Evolutionary conservation across 208 protist genomes (phyloP).

Genomic region (Herpetomonas tarakana): DNA sequence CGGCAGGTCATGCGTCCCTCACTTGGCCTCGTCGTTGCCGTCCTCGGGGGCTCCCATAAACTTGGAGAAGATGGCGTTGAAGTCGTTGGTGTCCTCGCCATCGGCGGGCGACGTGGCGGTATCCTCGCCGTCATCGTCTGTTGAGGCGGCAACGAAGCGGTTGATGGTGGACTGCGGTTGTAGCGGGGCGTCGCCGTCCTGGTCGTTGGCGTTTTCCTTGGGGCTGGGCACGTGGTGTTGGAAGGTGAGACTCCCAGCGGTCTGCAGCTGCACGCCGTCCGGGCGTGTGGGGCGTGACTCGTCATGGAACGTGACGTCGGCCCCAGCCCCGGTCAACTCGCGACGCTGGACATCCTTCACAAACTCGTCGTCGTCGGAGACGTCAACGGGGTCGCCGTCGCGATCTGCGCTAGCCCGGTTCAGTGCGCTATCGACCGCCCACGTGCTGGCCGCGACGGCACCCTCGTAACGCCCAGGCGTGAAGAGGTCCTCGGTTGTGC

Average conservation of each 20-base stretch:
- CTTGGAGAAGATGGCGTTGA: constrained; percentile 48
- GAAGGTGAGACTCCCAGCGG: not conserved
- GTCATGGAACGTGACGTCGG: not conserved
- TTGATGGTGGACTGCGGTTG: constrained; percentile 13
- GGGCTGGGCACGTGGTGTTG: not conserved
- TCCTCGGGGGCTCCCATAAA: constrained; percentile 28
- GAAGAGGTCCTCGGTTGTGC: not conserved
- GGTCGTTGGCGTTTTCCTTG: not conserved
- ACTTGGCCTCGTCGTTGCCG: not conserved
- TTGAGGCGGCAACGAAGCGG: constrained; percentile 10
- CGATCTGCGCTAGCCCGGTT: not conserved
- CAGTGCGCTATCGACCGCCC: not conserved
- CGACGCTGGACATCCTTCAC: not conserved
- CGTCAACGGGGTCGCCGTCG: not conserved
- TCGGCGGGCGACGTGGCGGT: constrained; percentile 12
- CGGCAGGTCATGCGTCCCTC: too few species aligned
- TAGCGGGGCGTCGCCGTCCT: constrained; percentile 5
- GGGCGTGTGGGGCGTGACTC: not conserved
- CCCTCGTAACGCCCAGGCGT: not conserved
- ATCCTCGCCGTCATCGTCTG: not conserved
- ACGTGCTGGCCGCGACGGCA: not conserved
- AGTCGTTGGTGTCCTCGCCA: constrained; percentile 23
- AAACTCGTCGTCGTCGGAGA: constrained; percentile 3
- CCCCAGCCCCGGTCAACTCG: not conserved
- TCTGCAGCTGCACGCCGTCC: constrained; percentile 1